phyloP scores from a whole-genome alignment of 1,139 yeast genomes.

The Saccharomyces hybrid region DNA sequence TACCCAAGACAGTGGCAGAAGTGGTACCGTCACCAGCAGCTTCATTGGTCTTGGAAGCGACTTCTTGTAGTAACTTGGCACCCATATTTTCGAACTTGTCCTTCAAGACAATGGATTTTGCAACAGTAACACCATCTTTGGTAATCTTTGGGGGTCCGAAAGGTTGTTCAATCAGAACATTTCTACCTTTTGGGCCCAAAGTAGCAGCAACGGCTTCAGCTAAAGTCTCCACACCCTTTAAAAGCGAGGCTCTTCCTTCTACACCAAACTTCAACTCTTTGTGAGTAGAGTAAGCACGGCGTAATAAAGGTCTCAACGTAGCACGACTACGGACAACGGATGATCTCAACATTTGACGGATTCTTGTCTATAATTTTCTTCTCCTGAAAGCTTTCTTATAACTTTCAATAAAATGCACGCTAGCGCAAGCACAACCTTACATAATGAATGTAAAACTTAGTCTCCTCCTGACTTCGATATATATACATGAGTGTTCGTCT shows the following conservation, averaged over 20 bases:
- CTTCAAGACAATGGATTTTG: conserved; percentile 74
- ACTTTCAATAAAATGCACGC: neutral
- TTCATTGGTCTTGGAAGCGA: conserved; percentile 96
- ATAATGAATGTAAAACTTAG: neutral
- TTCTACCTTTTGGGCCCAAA: conserved; percentile 97
- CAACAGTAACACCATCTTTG: conserved; percentile 99
- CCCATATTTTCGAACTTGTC: conserved; percentile 94
- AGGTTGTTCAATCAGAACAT: conserved; percentile 92
- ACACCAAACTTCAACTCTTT: conserved; percentile 97
- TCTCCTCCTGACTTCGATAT: neutral
- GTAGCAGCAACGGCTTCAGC: conserved; percentile 98
- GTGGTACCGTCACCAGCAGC: conserved; percentile 99
- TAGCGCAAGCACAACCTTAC: neutral
- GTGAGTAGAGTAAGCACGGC: conserved; percentile 51
- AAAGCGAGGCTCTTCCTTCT: conserved; percentile 94
- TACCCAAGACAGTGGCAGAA: conserved; percentile 93
- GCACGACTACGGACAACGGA: conserved; percentile 1
- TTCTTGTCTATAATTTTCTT: neutral
- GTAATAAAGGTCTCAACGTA: conserved; percentile 3
- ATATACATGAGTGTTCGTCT: neutral
- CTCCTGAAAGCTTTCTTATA: neutral
- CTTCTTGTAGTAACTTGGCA: conserved; percentile 93
- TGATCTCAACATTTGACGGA: neutral
- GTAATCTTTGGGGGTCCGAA: conserved; percentile 98
- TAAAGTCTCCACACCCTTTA: conserved; percentile 91